These are phyloP conservation scores for Stephania japonica DNA, from an alignment of 164 flowering plant genomes.

Conservation along the genomic window DNA sequence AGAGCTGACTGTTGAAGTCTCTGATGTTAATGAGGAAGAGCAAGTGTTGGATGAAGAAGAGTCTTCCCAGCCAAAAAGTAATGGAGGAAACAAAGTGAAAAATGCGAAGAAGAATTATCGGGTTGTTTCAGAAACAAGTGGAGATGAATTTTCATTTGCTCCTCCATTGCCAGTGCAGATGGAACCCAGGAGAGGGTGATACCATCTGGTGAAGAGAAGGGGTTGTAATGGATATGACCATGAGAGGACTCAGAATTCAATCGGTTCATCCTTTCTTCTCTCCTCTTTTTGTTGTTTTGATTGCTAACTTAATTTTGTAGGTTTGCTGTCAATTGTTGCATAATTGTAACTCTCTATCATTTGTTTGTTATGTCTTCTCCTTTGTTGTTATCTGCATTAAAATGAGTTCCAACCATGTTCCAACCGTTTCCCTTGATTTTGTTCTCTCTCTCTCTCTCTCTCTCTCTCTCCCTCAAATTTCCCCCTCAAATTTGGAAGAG, in stretches of 20 bases:
- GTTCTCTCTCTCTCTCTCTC: neutral
- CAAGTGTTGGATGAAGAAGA: conserved; percentile 19
- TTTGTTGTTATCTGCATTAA: neutral
- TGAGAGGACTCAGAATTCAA: neutral
- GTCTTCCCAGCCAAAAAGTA: too few relatives aligned
- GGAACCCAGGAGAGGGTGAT: conserved; percentile 41
- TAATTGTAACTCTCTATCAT: neutral
- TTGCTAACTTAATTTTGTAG: neutral
- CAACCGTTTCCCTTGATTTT: neutral
- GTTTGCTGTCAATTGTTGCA: neutral
- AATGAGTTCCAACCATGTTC: too few relatives aligned
- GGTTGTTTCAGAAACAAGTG: conserved; percentile 5
- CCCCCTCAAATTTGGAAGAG: too few relatives aligned
- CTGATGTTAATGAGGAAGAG: conserved; percentile 21
- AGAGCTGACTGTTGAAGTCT: conserved; percentile 7
- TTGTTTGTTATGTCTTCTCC: neutral
- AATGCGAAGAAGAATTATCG: conserved; percentile 10
- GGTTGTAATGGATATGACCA: neutral
- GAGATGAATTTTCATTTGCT: conserved; percentile 31
- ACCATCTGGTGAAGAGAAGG: conserved; percentile 18
- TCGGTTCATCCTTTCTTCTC: neutral
- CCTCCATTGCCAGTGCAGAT: conserved; percentile 62
- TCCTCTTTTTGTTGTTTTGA: neutral
- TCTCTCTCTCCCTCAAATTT: neutral
- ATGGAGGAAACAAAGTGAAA: conserved; percentile 17